phyloP scores from a whole-genome alignment of 169 alveolate species.

The Plasmodium fragile region DNA sequence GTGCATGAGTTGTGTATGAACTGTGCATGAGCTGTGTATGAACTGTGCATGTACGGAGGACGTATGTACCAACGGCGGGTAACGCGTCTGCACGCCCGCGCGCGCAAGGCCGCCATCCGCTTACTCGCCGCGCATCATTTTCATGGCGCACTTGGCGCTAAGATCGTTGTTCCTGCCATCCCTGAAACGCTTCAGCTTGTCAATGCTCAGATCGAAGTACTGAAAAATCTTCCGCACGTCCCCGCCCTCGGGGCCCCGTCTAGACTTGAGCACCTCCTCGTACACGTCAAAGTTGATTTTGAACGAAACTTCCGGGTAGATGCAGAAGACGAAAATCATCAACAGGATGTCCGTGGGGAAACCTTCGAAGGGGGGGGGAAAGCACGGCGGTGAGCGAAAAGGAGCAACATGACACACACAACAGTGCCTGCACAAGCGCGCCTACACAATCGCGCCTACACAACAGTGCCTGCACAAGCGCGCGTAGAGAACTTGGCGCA shows the following conservation, averaged over 20 bases:
- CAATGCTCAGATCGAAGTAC: constrained; percentile 25
- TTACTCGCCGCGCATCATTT: constrained; percentile 35
- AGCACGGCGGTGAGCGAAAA: neutral
- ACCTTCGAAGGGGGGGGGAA: constrained; percentile 14
- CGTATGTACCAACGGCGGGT: neutral
- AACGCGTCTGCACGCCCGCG: neutral
- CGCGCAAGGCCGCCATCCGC: neutral
- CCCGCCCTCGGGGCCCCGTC: neutral
- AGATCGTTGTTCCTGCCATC: neutral
- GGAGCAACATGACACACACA: neutral
- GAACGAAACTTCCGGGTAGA: constrained; percentile 31
- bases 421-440: too few relatives aligned
- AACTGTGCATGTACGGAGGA: neutral
- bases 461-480: neutral
- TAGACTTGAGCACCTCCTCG: constrained; percentile 10
- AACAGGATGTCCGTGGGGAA: constrained; percentile 26
- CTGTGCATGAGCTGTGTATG: neutral
- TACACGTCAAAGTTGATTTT: constrained; percentile 52
- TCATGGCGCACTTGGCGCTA: neutral
- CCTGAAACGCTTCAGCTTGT: constrained; percentile 19
- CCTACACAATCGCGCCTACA: neutral
- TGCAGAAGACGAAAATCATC: constrained; percentile 65
- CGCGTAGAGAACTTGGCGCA: neutral
- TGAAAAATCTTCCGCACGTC: constrained; percentile 17
- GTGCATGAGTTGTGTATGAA: too few relatives aligned